Conservation (phyloP, 345 rosid genomes). For the Acer yangbiense region DNA sequence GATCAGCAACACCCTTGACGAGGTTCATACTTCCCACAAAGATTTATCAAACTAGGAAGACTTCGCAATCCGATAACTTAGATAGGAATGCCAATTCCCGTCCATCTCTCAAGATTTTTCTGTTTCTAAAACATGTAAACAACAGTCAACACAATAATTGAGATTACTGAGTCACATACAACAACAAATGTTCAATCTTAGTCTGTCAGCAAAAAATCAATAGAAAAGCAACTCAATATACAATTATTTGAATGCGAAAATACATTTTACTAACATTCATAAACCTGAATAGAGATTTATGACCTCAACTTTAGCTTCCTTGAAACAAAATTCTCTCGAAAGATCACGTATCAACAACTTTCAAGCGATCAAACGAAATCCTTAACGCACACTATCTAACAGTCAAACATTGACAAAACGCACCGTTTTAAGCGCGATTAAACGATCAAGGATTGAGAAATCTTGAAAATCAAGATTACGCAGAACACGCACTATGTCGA, state of each 20-base stretch:
- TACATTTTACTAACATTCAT: not conserved
- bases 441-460: not conserved
- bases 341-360: not conserved
- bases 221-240: not conserved
- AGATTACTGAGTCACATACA: not conserved
- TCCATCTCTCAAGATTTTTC: conserved; percentile 27
- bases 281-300: not conserved
- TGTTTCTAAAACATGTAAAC: conserved; percentile 12
- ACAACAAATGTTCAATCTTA: not conserved
- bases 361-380: conserved; percentile 12
- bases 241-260: not conserved
- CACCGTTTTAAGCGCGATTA: not conserved
- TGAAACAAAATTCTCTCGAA: not conserved
- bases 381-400: not conserved
- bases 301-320: not conserved
- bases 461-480: not conserved
- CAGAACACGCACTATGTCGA: not conserved
- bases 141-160: not conserved
- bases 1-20: conserved; percentile 79
- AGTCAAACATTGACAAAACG: not conserved
- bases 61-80: conserved; percentile 17
- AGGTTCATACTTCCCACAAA: conserved; percentile 56
- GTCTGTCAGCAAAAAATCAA: not conserved
- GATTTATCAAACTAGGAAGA: conserved; percentile 18
- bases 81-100: conserved; percentile 20